Evolutionary conservation across 495 filamentous ascomycete genomes (phyloP).

Genomic region (Hyaloscypha finlandica): DNA sequence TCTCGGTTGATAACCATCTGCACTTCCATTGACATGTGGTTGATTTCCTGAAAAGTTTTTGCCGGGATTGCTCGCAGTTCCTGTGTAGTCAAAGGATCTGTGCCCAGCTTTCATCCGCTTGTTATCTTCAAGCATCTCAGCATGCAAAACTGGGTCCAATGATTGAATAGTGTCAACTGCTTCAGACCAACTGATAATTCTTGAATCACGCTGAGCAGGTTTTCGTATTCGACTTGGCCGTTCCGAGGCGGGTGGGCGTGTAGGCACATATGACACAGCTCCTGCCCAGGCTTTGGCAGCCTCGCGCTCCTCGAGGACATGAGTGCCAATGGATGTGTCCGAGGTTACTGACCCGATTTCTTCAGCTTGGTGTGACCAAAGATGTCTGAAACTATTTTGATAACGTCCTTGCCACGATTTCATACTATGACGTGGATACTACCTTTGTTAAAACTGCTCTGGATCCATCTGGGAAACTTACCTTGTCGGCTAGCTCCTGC

Average conservation of each 20-base stretch:
- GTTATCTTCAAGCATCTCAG: slow-evolving; percentile 27
- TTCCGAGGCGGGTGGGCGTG: neutral
- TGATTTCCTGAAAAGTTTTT: neutral
- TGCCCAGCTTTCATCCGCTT: neutral
- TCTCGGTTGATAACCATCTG: neutral
- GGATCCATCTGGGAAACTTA: slow-evolving; percentile 1
- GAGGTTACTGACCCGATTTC: slow-evolving; percentile 8
- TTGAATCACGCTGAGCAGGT: slow-evolving; percentile 30
- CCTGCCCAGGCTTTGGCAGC: neutral
- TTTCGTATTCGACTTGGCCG: slow-evolving; percentile 24
- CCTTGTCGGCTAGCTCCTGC: slow-evolving; percentile 20
- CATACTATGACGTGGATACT: slow-evolving; percentile 19
- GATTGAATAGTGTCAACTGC: slow-evolving; percentile 30
- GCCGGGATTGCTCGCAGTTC: neutral
- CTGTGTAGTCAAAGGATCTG: neutral
- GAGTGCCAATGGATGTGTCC: slow-evolving; percentile 12
- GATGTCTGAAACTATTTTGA: slow-evolving; percentile 18
- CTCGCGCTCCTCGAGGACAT: neutral
- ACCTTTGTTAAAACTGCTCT: neutral
- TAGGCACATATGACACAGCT: neutral
- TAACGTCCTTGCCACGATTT: slow-evolving; percentile 22
- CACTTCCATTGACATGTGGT: neutral
- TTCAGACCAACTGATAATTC: slow-evolving; percentile 31
- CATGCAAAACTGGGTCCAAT: slow-evolving; percentile 28
- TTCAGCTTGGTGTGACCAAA: slow-evolving; percentile 6